Evolutionary conservation across 1,139 yeast genomes (phyloP).

Genomic region (Protomyces arabidopsidicola): DNA sequence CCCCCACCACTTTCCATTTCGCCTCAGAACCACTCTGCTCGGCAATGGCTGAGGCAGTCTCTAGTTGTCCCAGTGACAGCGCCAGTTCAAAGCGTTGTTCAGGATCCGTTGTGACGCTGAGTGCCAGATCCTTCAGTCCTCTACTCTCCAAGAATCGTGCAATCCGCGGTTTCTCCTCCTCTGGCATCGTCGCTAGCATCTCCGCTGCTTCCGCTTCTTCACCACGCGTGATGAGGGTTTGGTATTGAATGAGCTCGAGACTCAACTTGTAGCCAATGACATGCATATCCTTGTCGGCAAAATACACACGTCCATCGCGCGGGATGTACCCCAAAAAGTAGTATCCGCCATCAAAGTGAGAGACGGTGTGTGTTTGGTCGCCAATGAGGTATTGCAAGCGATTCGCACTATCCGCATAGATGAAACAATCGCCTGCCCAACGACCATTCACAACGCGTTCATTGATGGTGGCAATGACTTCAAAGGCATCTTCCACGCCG

Average conservation of each 20-base stretch:
- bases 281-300: conserved; percentile 84
- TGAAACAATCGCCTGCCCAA: conserved; percentile 96
- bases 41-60: conserved; percentile 70
- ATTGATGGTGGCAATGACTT: conserved; percentile 72
- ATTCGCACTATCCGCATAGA: conserved; percentile 79
- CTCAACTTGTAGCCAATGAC: conserved; percentile 79
- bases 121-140: conserved; percentile 77
- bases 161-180: conserved; percentile 68
- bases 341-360: conserved; percentile 86
- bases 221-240: conserved; percentile 90
- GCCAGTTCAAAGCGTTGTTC: conserved; percentile 87
- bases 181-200: conserved; percentile 61
- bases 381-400: conserved; percentile 93
- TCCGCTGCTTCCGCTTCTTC: conserved; percentile 72
- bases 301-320: conserved; percentile 80
- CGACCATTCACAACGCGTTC: conserved; percentile 83
- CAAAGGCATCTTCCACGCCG: conserved; percentile 82
- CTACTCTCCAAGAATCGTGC: conserved; percentile 92
- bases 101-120: conserved; percentile 70
- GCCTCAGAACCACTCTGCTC: conserved; percentile 48
- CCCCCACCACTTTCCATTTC: conserved; percentile 92
- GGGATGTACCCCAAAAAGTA: conserved; percentile 85
- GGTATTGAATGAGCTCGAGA: conserved; percentile 83
- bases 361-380: conserved; percentile 83
- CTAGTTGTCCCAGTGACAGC: conserved; percentile 60